Percentiles rank a stretch among this genome's conserved stretches.
Evolutionary conservation across 23 red algal genomes (phyloP).

Genomic region (Pyropia yezoensis): DNA sequence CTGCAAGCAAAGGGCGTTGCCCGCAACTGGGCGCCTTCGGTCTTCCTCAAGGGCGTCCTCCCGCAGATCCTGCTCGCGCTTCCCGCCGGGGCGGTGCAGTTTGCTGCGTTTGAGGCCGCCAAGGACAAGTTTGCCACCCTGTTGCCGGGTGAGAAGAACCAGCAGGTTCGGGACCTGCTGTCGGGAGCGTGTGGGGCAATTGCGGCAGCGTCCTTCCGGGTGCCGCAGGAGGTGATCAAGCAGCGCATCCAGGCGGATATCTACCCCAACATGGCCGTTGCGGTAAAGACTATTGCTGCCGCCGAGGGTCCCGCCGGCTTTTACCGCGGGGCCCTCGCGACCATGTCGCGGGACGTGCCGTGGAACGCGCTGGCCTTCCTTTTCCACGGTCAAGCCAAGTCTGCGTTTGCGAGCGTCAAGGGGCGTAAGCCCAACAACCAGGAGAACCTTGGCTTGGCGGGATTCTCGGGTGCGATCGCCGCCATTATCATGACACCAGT

Average conservation of each 20-base stretch:
- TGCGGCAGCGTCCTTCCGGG: constrained; percentile 66
- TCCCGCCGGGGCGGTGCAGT: constrained; percentile 92
- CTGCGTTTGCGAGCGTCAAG: constrained; percentile 49
- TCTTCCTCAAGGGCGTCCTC: constrained; percentile 91
- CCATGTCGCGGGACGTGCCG: constrained; percentile 90
- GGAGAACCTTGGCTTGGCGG: constrained; percentile 85
- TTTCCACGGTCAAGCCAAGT: constrained; percentile 81
- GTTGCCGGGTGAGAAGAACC: constrained; percentile 27
- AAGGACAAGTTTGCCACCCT: constrained; percentile 57
- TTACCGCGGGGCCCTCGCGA: constrained; percentile 85
- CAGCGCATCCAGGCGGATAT: constrained; percentile 97
- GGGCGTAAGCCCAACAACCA: constrained; percentile 50
- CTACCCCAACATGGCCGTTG: constrained; percentile 84
- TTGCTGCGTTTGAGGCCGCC: constrained; percentile 79
- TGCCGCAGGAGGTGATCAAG: constrained; percentile 98
- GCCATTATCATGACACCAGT: constrained; percentile 95
- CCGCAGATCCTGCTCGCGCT: constrained; percentile 89
- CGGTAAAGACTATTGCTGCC: constrained; percentile 52
- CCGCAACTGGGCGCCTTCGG: constrained; percentile 35
- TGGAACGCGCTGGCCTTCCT: constrained; percentile 99
- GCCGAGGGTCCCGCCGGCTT: constrained; percentile 52
- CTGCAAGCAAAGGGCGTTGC: constrained; percentile 71
- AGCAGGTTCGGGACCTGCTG: constrained; percentile 56
- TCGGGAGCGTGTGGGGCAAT: constrained; percentile 78
- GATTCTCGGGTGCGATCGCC: constrained; percentile 64